Percentiles rank a stretch among this genome's conserved stretches.
These are phyloP conservation scores for Discostella pseudostelligera DNA, from an alignment of 108 stramenopile genomes.

Conservation along the genomic window DNA sequence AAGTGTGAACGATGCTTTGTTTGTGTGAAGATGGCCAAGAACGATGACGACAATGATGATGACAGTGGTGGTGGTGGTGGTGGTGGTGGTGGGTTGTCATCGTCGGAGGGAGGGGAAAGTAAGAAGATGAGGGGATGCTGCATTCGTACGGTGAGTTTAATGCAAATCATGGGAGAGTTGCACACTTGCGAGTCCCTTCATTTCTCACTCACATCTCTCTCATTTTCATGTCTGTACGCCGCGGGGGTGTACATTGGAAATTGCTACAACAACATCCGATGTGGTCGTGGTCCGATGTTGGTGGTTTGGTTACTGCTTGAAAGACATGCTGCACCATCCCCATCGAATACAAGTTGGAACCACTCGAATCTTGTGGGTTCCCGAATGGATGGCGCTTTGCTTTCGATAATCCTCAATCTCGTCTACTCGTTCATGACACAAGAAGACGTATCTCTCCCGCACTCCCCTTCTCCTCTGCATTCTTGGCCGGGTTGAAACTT, in stretches of 20 bases:
- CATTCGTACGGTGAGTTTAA: constrained; percentile 24
- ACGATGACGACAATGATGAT: neutral
- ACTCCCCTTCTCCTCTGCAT: neutral
- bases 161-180: neutral
- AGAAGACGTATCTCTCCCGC: constrained; percentile 1
- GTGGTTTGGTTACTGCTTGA: too few relatives aligned
- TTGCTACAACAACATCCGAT: too few relatives aligned
- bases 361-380: constrained; percentile 21
- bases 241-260: too few relatives aligned
- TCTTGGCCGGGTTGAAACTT: constrained; percentile 34
- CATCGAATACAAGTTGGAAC: constrained; percentile 30
- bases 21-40: constrained; percentile 8
- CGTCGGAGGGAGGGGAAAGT: neutral
- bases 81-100: too few relatives aligned
- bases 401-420: constrained; percentile 36
- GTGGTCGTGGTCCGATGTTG: neutral
- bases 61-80: too few relatives aligned
- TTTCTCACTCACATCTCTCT: too few relatives aligned
- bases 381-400: constrained; percentile 36
- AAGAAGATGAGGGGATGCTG: constrained; percentile 4
- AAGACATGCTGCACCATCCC: constrained; percentile 45
- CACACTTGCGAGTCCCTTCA: too few relatives aligned
- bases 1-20: constrained; percentile 28
- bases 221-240: too few relatives aligned
- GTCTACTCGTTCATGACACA: constrained; percentile 3